Conservation (phyloP, 2,329 filamentous ascomycete genomes). For the Penicillium verrucosum region DNA sequence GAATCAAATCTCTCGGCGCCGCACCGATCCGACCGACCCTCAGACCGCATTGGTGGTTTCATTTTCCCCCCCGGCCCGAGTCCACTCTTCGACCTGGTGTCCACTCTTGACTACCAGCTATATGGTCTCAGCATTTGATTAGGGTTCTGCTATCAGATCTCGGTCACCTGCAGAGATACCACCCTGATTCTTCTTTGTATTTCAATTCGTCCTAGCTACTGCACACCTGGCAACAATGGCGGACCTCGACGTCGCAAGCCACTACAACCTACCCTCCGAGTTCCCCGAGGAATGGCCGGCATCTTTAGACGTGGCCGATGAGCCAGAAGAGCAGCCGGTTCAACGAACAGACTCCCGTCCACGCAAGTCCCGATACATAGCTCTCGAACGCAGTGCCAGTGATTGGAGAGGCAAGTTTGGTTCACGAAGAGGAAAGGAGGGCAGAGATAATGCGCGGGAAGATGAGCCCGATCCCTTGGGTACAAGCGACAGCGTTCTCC, state of each 20-base stretch:
- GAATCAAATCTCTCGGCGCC: conserved; percentile 27
- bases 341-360: conserved; percentile 47
- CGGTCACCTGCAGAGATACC: conserved; percentile 3
- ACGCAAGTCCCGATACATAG: conserved; percentile 76
- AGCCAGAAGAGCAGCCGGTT: conserved; percentile 56
- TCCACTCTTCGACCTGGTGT: conserved; percentile 15
- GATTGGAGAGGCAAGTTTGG: conserved; percentile 66
- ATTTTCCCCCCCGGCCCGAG: conserved; percentile 18
- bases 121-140: background rate
- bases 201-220: conserved; percentile 13
- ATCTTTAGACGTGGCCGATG: conserved; percentile 71
- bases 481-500: conserved; percentile 80
- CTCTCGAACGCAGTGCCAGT: conserved; percentile 72
- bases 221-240: conserved; percentile 47
- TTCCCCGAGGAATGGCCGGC: conserved; percentile 83
- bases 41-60: conserved; percentile 27
- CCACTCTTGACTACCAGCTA: conserved; percentile 7
- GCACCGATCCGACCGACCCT: conserved; percentile 22
- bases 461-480: conserved; percentile 93
- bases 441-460: conserved; percentile 75
- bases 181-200: background rate
- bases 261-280: conserved; percentile 78
- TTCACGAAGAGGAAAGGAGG: conserved; percentile 64
- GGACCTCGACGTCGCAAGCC: conserved; percentile 78
- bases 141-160: conserved; percentile 3